Evolutionary conservation across 148 eudicot species (phyloP).

Genomic region (Mesembryanthemum crystallinum): DNA sequence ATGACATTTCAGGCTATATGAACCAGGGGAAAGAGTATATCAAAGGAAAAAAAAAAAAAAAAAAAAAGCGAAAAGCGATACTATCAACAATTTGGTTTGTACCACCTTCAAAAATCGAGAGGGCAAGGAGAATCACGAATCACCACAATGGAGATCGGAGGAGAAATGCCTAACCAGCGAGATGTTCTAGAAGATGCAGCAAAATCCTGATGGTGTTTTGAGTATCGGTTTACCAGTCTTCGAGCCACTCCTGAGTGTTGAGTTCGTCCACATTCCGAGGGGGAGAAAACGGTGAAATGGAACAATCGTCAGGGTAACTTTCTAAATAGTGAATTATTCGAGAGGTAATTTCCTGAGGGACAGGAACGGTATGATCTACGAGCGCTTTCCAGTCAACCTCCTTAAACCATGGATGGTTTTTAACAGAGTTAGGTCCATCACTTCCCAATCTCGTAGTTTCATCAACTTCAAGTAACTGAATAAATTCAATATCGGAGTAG

Average conservation of each 20-base stretch:
- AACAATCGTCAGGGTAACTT: constrained; percentile 38
- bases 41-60: neutral
- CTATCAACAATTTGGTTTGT: neutral
- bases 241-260: constrained; percentile 75
- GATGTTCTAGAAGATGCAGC: neutral
- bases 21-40: constrained; percentile 7
- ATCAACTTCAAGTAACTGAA: constrained; percentile 82
- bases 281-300: constrained; percentile 43
- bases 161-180: neutral
- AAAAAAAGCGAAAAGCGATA: neutral
- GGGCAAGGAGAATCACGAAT: neutral
- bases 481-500: neutral
- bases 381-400: constrained; percentile 67
- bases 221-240: constrained; percentile 64
- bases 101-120: neutral
- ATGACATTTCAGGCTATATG: constrained; percentile 6
- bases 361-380: constrained; percentile 34
- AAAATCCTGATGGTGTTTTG: neutral
- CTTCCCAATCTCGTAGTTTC: constrained; percentile 75
- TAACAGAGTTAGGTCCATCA: constrained; percentile 59
- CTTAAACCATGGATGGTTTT: constrained; percentile 74
- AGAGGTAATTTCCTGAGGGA: constrained; percentile 58
- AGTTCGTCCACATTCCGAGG: constrained; percentile 41
- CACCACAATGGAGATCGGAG: neutral
- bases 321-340: constrained; percentile 61